Evolutionary conservation across 1,139 yeast genomes (phyloP), one percentile per base, ranked within the genome.

Genomic region (Hyphopichia buzzinii): DNA sequence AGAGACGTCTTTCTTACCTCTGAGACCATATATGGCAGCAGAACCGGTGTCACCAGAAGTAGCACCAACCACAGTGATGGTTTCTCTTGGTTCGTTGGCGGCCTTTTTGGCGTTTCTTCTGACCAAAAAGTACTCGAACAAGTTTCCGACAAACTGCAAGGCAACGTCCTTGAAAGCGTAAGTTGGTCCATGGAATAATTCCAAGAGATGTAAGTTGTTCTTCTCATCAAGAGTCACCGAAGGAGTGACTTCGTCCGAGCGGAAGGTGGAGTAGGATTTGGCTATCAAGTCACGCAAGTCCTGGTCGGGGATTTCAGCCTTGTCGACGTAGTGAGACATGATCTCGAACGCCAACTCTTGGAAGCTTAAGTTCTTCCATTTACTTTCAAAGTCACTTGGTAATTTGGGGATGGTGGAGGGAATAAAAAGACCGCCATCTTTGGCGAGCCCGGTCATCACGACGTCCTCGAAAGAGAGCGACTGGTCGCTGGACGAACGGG

Each of bases 151-250:
- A 62, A 92, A 90, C 62, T 92, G 99, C 54, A 92, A 75, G 3
- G 99, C 99, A 46, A 92, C 98, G 60, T 92, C 99, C 64, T 92
- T 92, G 72, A 92, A 92, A 8, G 99, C 99, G 57, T 92, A 92
- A 4, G 99, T 92, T 45, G 99, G 99, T 29, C 99, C 99, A 55
- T 92, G 99, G 80, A 92, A 92, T 42, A 92, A 72, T 64, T 92
- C 99, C 54, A 92, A 74, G 42, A 92, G 68, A 58, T 87, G 84
- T 42, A 92, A 69, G 41, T 79, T 74, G 38, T 77, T 72, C 37
- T 70, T 69, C 38, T 73, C 62, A 42, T 74, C 73, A 34, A 89
- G 73, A 34, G 76, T 67, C 29, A 73, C 76, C 37, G 89, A 62
- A 17, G 99, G 99, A 10, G 98, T 90, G 37, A 90, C 88, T 22